Conservation (phyloP, 148 eudicot species). For the Bassia scoparia region DNA sequence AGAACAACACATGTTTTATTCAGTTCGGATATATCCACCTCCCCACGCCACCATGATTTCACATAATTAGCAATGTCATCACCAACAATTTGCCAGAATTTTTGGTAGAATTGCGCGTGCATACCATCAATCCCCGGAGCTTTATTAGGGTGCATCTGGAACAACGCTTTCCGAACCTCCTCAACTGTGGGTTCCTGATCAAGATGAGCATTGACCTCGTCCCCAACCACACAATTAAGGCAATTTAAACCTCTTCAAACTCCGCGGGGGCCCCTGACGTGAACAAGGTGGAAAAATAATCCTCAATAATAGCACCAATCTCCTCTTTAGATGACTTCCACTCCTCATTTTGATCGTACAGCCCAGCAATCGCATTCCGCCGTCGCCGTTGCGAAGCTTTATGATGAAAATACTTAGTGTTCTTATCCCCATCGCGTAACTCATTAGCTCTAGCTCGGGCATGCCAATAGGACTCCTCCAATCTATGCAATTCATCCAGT, state of each 20-base stretch:
- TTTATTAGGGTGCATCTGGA: background rate
- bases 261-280: too few relatives aligned
- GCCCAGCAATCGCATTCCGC: background rate
- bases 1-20: background rate
- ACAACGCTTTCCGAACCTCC: background rate
- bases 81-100: background rate
- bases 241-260: background rate
- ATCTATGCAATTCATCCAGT: background rate
- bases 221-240: fast-evolving
- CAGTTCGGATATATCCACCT: too few relatives aligned
- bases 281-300: too few relatives aligned
- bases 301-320: background rate
- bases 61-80: background rate
- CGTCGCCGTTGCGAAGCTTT: background rate
- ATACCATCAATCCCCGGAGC: background rate
- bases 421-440: background rate
- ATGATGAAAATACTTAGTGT: background rate
- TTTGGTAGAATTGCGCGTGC: background rate
- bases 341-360: background rate
- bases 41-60: background rate
- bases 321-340: background rate
- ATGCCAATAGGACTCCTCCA: background rate
- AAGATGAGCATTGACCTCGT: background rate
- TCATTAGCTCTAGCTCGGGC: background rate
- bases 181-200: background rate